Evolutionary conservation across 1,284 basidiomycete genomes (phyloP), one percentile per base, ranked within the genome.

Genomic region (Naganishia sp.): DNA sequence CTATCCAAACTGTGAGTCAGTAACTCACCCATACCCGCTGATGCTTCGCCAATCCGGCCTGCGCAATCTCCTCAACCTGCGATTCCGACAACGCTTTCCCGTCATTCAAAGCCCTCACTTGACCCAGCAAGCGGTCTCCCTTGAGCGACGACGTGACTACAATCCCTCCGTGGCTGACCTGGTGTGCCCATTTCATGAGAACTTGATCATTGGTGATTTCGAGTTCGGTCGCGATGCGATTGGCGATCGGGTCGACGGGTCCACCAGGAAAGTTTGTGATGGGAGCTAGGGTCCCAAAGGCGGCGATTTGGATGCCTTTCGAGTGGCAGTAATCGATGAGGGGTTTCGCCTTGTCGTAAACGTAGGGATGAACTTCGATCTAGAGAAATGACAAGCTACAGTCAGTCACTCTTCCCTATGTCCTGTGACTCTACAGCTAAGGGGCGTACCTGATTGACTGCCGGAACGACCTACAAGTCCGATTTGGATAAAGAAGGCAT

Each of bases 361-460:
- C 80, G 76, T 92, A 90, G 6, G 91, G 90, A 75, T 94, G 90
- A 66, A 87, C 85, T 75, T 93, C 90, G 65, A 93, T 86, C 89
- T 61, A 18, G 17, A 7, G 32, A 9, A 9, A 28, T 15, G 31
- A 15, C 46, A 39, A 32, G 25, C 15, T 25, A 23, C 18, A 17
- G 9, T 35, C 13, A 39, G 18, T 23, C 13, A 25, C 21, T 10
- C 7, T 7, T 17, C 15, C 18, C 17, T 6, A 5, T 32, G 31
- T 11, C 21, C 49, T 18, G 15, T 7, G 13, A 21, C 31, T 28
- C 68, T 75, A 73, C 42, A 57, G 57, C n/a, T 3, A 49, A 49
- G 28, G 13, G 35, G 21, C 58, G 39, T 39, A 61, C 58, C 58
- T 88, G 69, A 75, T 94, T 93, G 17, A 90, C 85, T 2, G 86